Percentiles rank a stretch among this genome's conserved stretches.
Evolutionary conservation across 148 eudicot genomes (phyloP).

Genomic region (Nyssa sinensis): DNA sequence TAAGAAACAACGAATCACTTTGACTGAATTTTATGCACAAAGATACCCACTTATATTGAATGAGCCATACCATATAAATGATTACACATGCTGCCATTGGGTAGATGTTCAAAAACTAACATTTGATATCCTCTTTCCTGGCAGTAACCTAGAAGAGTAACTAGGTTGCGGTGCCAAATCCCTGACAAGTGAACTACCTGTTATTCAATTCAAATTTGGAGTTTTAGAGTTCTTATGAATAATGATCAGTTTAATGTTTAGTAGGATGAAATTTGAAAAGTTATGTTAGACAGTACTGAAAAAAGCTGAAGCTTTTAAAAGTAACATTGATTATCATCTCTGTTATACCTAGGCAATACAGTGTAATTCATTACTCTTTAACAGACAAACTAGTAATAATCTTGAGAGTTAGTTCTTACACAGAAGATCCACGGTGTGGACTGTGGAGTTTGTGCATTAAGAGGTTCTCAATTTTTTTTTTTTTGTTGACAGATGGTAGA

Average conservation of each 20-base stretch:
- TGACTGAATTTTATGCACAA: not conserved
- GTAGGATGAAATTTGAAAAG: not conserved
- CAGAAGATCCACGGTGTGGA: not conserved
- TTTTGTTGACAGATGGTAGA: not conserved
- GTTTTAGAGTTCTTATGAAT: slow-evolving; percentile 1
- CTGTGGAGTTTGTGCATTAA: too few species aligned
- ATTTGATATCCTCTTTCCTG: slow-evolving; percentile 44
- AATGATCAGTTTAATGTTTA: not conserved
- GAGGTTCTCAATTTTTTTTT: too few species aligned
- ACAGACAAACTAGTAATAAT: not conserved
- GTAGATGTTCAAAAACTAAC: slow-evolving; percentile 43
- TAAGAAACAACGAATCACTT: slow-evolving; percentile 18
- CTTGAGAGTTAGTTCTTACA: not conserved
- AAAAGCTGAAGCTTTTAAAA: not conserved
- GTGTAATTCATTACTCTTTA: not conserved
- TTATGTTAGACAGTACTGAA: not conserved
- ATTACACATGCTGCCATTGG: slow-evolving; percentile 49
- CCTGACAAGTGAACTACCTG: slow-evolving; percentile 38
- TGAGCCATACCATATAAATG: slow-evolving; percentile 46
- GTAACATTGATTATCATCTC: too few species aligned
- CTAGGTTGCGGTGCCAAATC: slow-evolving; percentile 41
- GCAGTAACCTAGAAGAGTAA: slow-evolving; percentile 46
- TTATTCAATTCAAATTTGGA: slow-evolving; percentile 1
- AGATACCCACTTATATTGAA: not conserved
- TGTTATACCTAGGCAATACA: not conserved